Conservation (phyloP, 148 eudicot genomes). For the Limonium bicolor region DNA sequence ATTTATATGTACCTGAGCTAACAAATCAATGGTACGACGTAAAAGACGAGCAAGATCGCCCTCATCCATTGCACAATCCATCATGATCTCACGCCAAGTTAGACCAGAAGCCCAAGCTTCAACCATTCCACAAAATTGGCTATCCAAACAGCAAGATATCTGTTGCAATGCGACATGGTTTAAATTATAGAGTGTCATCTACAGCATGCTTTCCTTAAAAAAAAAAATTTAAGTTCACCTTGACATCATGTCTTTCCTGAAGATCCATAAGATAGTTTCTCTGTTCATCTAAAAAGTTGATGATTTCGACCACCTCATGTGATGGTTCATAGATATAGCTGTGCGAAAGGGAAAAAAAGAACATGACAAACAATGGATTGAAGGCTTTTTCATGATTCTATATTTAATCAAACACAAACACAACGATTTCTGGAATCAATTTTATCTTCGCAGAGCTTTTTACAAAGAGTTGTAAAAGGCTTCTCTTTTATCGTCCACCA, state of each 20-base stretch:
- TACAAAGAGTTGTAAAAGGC: no score
- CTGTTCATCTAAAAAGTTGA: constrained; percentile 63
- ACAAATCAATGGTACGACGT: constrained; percentile 70
- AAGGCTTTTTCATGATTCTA: not conserved
- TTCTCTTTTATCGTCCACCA: no score
- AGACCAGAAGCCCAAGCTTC: constrained; percentile 99
- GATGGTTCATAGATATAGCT: constrained; percentile 89
- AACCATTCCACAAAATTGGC: constrained; percentile 92
- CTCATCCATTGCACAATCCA: constrained; percentile 99
- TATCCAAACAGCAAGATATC: constrained; percentile 93
- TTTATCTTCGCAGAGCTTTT: no score
- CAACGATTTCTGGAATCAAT: not conserved
- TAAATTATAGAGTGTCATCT: no score
- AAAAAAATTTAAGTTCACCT: constrained; percentile 53
- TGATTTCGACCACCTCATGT: constrained; percentile 40
- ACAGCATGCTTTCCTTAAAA: no score
- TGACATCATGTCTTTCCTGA: constrained; percentile 81
- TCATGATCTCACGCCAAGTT: constrained; percentile 96
- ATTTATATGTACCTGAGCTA: constrained; percentile 97
- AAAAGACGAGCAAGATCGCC: constrained; percentile 94
- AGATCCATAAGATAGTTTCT: constrained; percentile 55
- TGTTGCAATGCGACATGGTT: constrained; percentile 17
- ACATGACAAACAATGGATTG: not conserved
- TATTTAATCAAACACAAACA: no score
- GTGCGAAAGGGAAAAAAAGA: constrained; percentile 27